These are phyloP conservation scores for Periglandula ipomoeae DNA, from an alignment of 2,329 filamentous ascomycete genomes.

Conservation along the genomic window DNA sequence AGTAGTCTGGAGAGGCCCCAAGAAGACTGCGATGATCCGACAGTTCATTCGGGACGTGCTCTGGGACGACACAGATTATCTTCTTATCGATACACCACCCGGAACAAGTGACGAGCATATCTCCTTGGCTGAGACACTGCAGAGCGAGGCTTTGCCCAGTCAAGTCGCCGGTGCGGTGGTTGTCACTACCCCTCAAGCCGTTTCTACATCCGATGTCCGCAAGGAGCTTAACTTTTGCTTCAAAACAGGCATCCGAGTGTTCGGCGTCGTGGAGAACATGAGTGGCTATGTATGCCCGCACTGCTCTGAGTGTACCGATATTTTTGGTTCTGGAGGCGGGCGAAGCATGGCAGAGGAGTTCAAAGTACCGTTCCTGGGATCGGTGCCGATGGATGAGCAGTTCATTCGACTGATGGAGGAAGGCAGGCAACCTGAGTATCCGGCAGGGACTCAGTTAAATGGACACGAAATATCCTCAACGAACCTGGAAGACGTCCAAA, in stretches of 20 bases:
- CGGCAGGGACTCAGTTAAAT: slow-evolving; percentile 54
- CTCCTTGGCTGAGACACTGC: slow-evolving; percentile 77
- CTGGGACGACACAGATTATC: slow-evolving; percentile 81
- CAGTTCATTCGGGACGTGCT: slow-evolving; percentile 90
- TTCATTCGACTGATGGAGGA: slow-evolving; percentile 85
- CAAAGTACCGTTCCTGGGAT: slow-evolving; percentile 71
- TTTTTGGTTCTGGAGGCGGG: slow-evolving; percentile 88
- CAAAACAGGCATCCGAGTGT: slow-evolving; percentile 68
- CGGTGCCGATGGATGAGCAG: slow-evolving; percentile 84
- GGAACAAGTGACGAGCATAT: slow-evolving; percentile 98
- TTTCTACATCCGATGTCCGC: slow-evolving; percentile 85
- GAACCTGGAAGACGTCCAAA: slow-evolving; percentile 13
- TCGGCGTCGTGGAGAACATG: slow-evolving; percentile 98
- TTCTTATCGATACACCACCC: slow-evolving; percentile 91
- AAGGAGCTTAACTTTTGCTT: slow-evolving; percentile 91
- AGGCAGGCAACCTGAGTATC: slow-evolving; percentile 54
- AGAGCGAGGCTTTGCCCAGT: slow-evolving; percentile 51
- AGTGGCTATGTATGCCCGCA: slow-evolving; percentile 77
- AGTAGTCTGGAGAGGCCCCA: slow-evolving; percentile 94
- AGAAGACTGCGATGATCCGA: slow-evolving; percentile 98
- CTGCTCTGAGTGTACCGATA: slow-evolving; percentile 78
- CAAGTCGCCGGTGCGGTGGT: slow-evolving; percentile 83
- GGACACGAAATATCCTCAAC: slow-evolving; percentile 39
- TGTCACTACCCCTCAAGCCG: slow-evolving; percentile 91
- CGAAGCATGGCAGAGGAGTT: slow-evolving; percentile 84